Evolutionary conservation across 805 yeast genomes (phyloP).

Genomic region (Kluyveromyces nonfermentans): DNA sequence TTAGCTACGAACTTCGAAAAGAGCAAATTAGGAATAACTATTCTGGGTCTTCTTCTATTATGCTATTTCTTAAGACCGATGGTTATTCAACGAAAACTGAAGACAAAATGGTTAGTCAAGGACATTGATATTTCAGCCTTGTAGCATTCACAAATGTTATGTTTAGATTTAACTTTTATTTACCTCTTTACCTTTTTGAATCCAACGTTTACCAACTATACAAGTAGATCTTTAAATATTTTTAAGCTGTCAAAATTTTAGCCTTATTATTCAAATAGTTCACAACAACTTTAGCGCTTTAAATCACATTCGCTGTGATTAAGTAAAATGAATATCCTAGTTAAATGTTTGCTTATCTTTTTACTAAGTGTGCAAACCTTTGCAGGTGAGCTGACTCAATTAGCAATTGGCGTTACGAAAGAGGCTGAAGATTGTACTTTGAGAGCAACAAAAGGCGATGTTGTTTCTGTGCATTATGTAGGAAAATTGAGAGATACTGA

Average conservation of each 20-base stretch:
- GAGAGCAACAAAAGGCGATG: constrained; percentile 57
- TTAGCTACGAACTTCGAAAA: constrained; percentile 62
- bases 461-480: constrained; percentile 65
- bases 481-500: constrained; percentile 59
- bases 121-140: constrained; percentile 1
- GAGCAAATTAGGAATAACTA: constrained; percentile 49
- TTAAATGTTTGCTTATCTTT: neutral
- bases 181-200: neutral
- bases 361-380: constrained; percentile 2
- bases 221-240: neutral
- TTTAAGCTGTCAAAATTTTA: neutral
- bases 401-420: constrained; percentile 36
- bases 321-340: neutral
- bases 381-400: constrained; percentile 21
- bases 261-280: too few relatives aligned
- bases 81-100: constrained; percentile 45
- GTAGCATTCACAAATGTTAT: neutral
- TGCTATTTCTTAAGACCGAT: constrained; percentile 47
- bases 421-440: constrained; percentile 46
- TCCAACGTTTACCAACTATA: too few relatives aligned
- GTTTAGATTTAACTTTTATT: too few relatives aligned
- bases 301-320: too few relatives aligned
- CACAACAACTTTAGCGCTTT: too few relatives aligned
- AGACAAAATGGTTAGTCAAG: constrained; percentile 41
- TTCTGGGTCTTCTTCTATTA: constrained; percentile 39